Conservation (phyloP, 805 yeast species). For the Clavispora santaluciae region DNA sequence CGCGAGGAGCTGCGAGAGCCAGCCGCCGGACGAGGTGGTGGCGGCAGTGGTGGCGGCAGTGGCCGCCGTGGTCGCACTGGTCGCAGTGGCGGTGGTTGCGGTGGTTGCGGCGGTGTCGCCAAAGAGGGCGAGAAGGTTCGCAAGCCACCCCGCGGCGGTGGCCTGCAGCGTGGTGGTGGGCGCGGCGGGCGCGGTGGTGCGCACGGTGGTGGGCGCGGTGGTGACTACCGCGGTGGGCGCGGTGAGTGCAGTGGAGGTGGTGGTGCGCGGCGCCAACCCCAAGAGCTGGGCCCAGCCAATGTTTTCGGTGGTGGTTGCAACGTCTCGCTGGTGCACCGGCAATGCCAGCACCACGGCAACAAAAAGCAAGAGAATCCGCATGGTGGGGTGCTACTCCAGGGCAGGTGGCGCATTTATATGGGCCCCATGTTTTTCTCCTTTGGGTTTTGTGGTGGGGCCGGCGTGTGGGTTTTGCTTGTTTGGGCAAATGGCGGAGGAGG, state of each 20-base stretch:
- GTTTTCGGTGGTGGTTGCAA: conserved; percentile 7
- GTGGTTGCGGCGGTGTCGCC: conserved; percentile 5
- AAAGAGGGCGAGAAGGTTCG: neutral
- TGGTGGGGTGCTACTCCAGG: neutral
- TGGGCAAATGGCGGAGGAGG: neutral
- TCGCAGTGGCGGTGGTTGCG: conserved; percentile 2
- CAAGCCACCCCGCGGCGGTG: conserved; percentile 3
- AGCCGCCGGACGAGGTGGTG: conserved; percentile 4
- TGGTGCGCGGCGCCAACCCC: conserved; percentile 2
- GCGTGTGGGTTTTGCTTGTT: neutral
- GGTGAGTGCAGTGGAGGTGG: neutral
- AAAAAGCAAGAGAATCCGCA: neutral
- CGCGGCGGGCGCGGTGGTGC: conserved; percentile 4
- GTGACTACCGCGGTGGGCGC: conserved; percentile 3
- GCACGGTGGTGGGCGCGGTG: neutral
- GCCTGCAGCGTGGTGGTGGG: neutral
- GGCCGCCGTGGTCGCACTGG: conserved; percentile 3
- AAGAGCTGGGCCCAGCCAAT: conserved; percentile 12
- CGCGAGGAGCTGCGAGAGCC: conserved; percentile 1
- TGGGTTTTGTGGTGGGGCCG: neutral
- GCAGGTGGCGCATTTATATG: neutral
- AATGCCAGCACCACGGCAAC: neutral
- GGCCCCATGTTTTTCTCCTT: neutral
- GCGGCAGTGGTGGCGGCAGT: conserved; percentile 6
- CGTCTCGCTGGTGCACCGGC: conserved; percentile 1